These are phyloP conservation scores for Lasiosphaeria miniovina DNA, from an alignment of 495 filamentous ascomycete genomes.

Conservation along the genomic window DNA sequence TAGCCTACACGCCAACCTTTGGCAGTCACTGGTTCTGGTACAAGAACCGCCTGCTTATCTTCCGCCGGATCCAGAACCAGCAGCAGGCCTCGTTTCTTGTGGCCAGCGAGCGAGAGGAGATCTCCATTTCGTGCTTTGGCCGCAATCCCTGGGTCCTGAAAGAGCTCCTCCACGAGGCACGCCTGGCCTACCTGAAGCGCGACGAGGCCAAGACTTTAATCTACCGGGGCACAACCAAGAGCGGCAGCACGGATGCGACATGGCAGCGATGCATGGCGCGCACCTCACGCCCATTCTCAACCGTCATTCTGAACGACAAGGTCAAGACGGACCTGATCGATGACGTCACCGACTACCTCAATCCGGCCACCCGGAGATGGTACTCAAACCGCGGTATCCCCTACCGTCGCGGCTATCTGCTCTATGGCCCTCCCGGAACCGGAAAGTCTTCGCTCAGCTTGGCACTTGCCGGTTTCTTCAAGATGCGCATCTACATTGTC, in stretches of 20 bases:
- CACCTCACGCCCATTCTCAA: conserved; percentile 73
- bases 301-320: conserved; percentile 75
- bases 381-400: conserved; percentile 73
- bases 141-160: conserved; percentile 64
- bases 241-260: conserved; percentile 29
- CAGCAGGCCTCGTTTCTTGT: conserved; percentile 27
- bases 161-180: conserved; percentile 63
- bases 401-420: conserved; percentile 76
- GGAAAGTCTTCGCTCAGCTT: conserved; percentile 61
- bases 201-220: conserved; percentile 64
- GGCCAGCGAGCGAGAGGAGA: conserved; percentile 51
- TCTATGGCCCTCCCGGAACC: conserved; percentile 87
- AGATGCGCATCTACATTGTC: conserved; percentile 68
- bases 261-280: conserved; percentile 58
- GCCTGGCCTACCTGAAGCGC: conserved; percentile 52
- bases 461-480: conserved; percentile 68
- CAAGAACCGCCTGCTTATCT: conserved; percentile 52
- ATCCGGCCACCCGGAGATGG: conserved; percentile 72
- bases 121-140: conserved; percentile 64
- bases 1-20: conserved; percentile 63
- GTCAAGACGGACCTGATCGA: conserved; percentile 72
- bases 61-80: conserved; percentile 45
- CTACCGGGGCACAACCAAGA: conserved; percentile 53
- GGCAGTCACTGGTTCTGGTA: conserved; percentile 68
- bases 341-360: conserved; percentile 87